Percentiles rank a stretch among this genome's conserved stretches.
Conservation (phyloP, 768 basidiomycete species). For the Hericium rajendrae region DNA sequence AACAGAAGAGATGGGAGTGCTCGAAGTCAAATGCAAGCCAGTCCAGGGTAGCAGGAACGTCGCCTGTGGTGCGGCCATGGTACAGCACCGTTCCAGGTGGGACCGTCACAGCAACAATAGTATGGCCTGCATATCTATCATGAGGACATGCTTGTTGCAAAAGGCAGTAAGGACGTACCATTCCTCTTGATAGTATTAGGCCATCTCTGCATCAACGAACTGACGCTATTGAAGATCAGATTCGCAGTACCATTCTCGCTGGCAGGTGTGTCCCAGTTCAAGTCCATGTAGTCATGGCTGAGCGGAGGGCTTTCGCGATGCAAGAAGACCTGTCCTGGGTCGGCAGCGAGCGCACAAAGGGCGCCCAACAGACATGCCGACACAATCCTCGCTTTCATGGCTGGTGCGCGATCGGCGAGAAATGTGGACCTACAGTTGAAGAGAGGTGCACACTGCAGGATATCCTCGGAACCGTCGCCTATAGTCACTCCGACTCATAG, state of each 20-base stretch:
- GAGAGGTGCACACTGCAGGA: too few species aligned
- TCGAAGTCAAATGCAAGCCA: constrained; percentile 15
- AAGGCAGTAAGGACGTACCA: constrained; percentile 1
- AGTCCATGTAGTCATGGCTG: neutral
- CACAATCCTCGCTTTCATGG: too few species aligned
- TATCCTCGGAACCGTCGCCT: too few species aligned
- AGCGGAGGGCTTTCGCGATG: too few species aligned
- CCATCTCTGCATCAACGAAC: constrained; percentile 29
- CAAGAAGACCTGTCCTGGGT: too few species aligned
- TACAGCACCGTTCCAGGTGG: constrained; percentile 11
- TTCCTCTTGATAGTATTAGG: constrained; percentile 23
- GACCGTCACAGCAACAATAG: constrained; percentile 6
- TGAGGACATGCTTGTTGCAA: neutral
- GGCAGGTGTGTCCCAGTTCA: constrained; percentile 13
- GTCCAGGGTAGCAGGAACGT: constrained; percentile 3
- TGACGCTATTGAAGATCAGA: constrained; percentile 26
- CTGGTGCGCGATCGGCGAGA: too few species aligned
- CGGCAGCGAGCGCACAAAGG: too few species aligned
- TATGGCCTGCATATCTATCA: constrained; percentile 6
- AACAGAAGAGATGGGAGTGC: constrained; percentile 3
- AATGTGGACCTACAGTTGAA: too few species aligned
- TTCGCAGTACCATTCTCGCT: constrained; percentile 21
- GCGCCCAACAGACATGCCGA: too few species aligned
- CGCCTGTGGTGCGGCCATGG: constrained; percentile 4
- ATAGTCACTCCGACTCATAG: too few species aligned